Percentiles rank a stretch among this genome's conserved stretches.
Conservation (phyloP, 2,329 filamentous ascomycete species). For the Nemania sp. region DNA sequence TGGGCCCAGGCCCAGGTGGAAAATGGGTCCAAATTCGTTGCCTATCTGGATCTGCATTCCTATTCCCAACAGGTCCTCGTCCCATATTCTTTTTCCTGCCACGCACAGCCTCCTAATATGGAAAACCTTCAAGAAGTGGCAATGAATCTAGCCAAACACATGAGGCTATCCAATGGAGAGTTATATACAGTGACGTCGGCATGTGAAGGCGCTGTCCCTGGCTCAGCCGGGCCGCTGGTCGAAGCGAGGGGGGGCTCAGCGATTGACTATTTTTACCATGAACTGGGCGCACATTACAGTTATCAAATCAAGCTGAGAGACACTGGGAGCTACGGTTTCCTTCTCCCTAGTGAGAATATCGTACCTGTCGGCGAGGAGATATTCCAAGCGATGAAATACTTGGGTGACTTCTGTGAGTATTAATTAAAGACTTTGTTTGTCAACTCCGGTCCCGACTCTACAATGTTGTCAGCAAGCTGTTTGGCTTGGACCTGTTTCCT, state of each 20-base stretch:
- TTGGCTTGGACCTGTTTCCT: too few species aligned
- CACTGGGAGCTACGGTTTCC: conserved; percentile 90
- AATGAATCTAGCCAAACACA: conserved; percentile 84
- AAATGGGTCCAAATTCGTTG: conserved; percentile 75
- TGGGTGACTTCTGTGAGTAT: conserved; percentile 67
- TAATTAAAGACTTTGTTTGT: neutral
- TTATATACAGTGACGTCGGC: conserved; percentile 78
- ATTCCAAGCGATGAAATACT: conserved; percentile 78
- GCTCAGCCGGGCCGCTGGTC: conserved; percentile 50
- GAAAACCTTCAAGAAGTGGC: conserved; percentile 93
- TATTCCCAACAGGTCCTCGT: conserved; percentile 96
- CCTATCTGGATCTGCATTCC: conserved; percentile 86
- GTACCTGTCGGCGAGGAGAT: conserved; percentile 88
- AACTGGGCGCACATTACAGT: conserved; percentile 77
- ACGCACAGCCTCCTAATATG: conserved; percentile 74
- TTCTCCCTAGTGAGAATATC: conserved; percentile 85
- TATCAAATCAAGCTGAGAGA: conserved; percentile 96
- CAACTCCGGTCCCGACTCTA: neutral
- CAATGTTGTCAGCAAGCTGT: too few species aligned
- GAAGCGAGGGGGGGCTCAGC: conserved; percentile 82
- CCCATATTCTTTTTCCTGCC: conserved; percentile 87
- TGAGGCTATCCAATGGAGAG: conserved; percentile 77
- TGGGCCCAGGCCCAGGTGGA: conserved; percentile 83
- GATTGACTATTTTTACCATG: conserved; percentile 94
- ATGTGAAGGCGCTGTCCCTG: conserved; percentile 74